phyloP scores from a whole-genome alignment of 2,329 filamentous ascomycete genomes.

The Alternaria gaisen region DNA sequence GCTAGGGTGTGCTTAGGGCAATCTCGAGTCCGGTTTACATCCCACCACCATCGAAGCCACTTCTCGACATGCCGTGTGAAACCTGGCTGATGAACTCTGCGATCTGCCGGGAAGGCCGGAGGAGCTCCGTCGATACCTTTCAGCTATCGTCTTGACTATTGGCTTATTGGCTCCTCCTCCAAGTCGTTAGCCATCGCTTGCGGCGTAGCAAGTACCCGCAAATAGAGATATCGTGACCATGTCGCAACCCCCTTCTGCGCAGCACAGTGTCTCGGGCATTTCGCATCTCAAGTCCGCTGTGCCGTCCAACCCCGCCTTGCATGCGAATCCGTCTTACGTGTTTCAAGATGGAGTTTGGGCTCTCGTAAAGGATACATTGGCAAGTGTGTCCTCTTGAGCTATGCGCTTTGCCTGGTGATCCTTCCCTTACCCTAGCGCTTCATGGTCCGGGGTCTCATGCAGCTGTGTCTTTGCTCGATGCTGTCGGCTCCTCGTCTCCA shows the following conservation, averaged over 20 bases:
- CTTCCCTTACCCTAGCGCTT: conserved; percentile 22
- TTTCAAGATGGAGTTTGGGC: conserved; percentile 13
- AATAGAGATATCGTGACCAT: conserved; percentile 11
- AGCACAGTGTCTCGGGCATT: conserved; percentile 14
- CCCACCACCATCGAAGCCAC: conserved; percentile 22
- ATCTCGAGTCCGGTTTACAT: conserved; percentile 36
- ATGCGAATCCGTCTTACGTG: conserved; percentile 13
- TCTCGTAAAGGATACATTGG: conserved; percentile 9
- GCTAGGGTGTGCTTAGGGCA: conserved; percentile 27
- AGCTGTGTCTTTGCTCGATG: conserved; percentile 26
- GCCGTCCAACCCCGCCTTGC: conserved; percentile 15
- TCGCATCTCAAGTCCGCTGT: conserved; percentile 12
- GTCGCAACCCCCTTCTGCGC: conserved; percentile 11
- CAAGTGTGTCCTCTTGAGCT: conserved; percentile 13
- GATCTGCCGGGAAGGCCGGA: conserved; percentile 30
- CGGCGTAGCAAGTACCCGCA: conserved; percentile 15
- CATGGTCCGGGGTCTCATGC: conserved; percentile 22
- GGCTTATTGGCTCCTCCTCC: conserved; percentile 11
- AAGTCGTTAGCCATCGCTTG: conserved; percentile 20
- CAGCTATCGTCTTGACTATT: conserved; percentile 22
- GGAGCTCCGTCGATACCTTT: conserved; percentile 5
- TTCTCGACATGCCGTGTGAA: conserved; percentile 34
- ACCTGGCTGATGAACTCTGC: conserved; percentile 35
- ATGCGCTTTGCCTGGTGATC: conserved; percentile 21
- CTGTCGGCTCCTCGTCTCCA: conserved; percentile 61